Conservation (phyloP, 2,329 filamentous ascomycete species). For the Acephala macrosclerotiorum region DNA sequence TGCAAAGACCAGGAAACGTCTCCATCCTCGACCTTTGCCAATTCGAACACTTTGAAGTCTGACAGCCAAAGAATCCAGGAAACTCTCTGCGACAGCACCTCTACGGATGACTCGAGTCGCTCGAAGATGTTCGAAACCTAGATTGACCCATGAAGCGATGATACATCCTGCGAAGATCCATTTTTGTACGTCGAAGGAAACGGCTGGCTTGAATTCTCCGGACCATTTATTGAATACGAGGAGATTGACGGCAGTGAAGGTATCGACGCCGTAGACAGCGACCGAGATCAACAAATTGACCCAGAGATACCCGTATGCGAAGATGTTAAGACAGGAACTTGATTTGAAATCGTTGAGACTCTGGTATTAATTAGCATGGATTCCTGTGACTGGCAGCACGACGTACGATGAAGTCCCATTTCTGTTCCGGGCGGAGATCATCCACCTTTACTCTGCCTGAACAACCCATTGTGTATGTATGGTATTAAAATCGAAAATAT, state of each 20-base stretch:
- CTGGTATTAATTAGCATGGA: slow-evolving; percentile 43
- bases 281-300: slow-evolving; percentile 80
- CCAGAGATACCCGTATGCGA: slow-evolving; percentile 88
- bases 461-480: slow-evolving; percentile 65
- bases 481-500: slow-evolving; percentile 29
- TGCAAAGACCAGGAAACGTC: slow-evolving; percentile 78
- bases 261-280: slow-evolving; percentile 88
- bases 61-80: slow-evolving; percentile 86
- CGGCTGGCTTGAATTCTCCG: slow-evolving; percentile 78
- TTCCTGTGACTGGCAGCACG: background rate
- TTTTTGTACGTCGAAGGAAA: slow-evolving; percentile 81
- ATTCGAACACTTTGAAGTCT: slow-evolving; percentile 84
- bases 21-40: slow-evolving; percentile 79
- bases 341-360: slow-evolving; percentile 82
- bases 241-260: slow-evolving; percentile 91
- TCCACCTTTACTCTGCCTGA: slow-evolving; percentile 67
- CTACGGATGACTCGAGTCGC: slow-evolving; percentile 83
- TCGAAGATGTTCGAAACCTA: slow-evolving; percentile 80
- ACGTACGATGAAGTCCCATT: slow-evolving; percentile 92
- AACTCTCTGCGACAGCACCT: slow-evolving; percentile 89
- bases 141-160: slow-evolving; percentile 85
- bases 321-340: slow-evolving; percentile 75
- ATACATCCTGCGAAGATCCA: slow-evolving; percentile 97
- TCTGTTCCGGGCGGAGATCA: slow-evolving; percentile 80
- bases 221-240: slow-evolving; percentile 91